These are phyloP conservation scores for Gelatoporia subvermispora DNA, from an alignment of 768 basidiomycete species.

Conservation along the genomic window DNA sequence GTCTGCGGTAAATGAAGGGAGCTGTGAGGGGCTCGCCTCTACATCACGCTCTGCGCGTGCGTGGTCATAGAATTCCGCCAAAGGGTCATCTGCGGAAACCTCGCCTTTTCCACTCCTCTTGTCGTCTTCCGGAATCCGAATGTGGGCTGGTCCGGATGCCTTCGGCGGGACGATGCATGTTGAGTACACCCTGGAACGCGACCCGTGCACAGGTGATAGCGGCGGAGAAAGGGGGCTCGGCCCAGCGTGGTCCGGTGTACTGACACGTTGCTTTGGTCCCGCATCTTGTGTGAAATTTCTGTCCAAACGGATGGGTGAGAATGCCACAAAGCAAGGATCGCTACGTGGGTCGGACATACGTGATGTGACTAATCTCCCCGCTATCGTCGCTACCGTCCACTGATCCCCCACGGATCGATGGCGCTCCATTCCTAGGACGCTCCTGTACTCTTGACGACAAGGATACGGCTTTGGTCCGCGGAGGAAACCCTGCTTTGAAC, in stretches of 20 bases:
- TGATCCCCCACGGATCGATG: background rate
- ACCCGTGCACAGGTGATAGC: background rate
- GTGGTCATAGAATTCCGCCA: constrained; percentile 58
- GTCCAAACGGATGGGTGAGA: constrained; percentile 3
- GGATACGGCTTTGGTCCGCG: background rate
- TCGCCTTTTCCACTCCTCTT: background rate
- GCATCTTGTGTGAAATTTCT: constrained; percentile 18
- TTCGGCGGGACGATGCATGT: background rate
- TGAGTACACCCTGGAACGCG: background rate
- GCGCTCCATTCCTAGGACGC: background rate
- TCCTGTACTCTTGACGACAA: background rate
- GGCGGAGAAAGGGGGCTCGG: background rate
- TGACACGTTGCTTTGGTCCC: background rate
- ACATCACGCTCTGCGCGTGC: constrained; percentile 47
- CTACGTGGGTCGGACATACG: constrained; percentile 31
- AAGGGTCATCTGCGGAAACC: constrained; percentile 39
- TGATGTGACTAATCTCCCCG: constrained; percentile 41
- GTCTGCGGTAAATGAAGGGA: background rate
- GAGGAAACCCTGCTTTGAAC: background rate
- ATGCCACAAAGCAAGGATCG: background rate
- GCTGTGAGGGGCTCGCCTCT: constrained; percentile 27
- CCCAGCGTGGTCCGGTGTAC: too few relatives aligned
- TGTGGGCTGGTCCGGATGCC: background rate
- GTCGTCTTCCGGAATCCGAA: background rate
- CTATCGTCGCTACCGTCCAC: background rate